Percentiles rank a stretch among this genome's conserved stretches.
Evolutionary conservation across 371 early-diverging fungal species (phyloP).

Genomic region (Mucor saturninus): DNA sequence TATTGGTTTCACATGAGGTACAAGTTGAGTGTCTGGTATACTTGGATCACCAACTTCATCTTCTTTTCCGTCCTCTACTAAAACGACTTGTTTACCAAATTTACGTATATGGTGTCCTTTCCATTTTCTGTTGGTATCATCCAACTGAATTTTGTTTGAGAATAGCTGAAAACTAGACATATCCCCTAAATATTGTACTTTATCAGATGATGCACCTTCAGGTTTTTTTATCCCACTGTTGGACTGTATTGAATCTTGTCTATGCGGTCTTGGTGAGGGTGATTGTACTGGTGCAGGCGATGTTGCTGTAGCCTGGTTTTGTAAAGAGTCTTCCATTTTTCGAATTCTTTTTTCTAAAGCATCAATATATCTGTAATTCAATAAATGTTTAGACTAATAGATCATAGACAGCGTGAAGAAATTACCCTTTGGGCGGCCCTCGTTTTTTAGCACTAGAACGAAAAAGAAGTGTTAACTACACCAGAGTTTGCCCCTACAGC

Average conservation of each 20-base stretch:
- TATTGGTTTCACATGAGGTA: conserved; percentile 25
- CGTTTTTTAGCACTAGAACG: conserved; percentile 45
- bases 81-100: conserved; percentile 46
- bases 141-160: conserved; percentile 44
- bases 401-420: neutral
- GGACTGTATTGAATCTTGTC: neutral
- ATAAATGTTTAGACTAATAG: neutral
- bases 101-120: conserved; percentile 44
- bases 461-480: neutral
- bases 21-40: conserved; percentile 12
- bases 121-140: conserved; percentile 32
- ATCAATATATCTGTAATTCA: conserved; percentile 39
- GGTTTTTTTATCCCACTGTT: conserved; percentile 20
- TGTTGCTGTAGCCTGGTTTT: conserved; percentile 4
- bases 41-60: conserved; percentile 8
- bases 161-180: conserved; percentile 49
- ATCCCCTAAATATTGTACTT: conserved; percentile 50
- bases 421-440: conserved; percentile 66
- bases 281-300: conserved; percentile 6
- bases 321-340: conserved; percentile 34
- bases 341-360: conserved; percentile 44
- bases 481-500: no score
- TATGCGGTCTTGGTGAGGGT: neutral
- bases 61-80: conserved; percentile 34
- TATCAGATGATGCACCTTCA: conserved; percentile 34